These are phyloP conservation scores for Zasmidium cellare DNA, from an alignment of 2,329 filamentous ascomycete species.

Conservation along the genomic window DNA sequence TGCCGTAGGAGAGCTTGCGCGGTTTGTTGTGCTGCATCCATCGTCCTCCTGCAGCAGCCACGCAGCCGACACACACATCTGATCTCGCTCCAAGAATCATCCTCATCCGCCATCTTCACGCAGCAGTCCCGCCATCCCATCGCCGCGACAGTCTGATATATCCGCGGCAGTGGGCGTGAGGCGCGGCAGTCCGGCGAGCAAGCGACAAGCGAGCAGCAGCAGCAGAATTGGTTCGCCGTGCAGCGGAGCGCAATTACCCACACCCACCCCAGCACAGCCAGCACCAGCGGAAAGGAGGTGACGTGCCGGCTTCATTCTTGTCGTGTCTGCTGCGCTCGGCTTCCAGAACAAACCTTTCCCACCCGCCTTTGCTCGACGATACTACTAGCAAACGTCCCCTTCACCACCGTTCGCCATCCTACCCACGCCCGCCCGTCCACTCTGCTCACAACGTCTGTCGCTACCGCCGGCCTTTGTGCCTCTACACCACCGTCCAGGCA, in stretches of 20 bases:
- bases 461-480: slow-evolving; percentile 8
- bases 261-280: no score
- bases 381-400: no score
- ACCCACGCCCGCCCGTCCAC: not conserved
- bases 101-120: no score
- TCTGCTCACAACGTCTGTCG: slow-evolving; percentile 1
- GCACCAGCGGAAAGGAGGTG: not conserved
- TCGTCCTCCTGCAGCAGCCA: no score
- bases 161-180: no score
- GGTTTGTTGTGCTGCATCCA: not conserved
- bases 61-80: no score
- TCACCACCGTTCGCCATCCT: not conserved
- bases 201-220: no score
- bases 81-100: no score
- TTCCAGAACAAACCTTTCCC: not conserved
- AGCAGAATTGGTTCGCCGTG: no score
- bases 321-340: not conserved
- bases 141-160: no score
- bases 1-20: not conserved
- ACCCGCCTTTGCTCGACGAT: not conserved
- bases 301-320: not conserved
- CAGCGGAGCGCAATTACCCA: not conserved
- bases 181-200: no score
- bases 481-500: not conserved
- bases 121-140: no score